Evolutionary conservation across 495 filamentous ascomycete genomes (phyloP).

Genomic region (Penicillium alfredii): DNA sequence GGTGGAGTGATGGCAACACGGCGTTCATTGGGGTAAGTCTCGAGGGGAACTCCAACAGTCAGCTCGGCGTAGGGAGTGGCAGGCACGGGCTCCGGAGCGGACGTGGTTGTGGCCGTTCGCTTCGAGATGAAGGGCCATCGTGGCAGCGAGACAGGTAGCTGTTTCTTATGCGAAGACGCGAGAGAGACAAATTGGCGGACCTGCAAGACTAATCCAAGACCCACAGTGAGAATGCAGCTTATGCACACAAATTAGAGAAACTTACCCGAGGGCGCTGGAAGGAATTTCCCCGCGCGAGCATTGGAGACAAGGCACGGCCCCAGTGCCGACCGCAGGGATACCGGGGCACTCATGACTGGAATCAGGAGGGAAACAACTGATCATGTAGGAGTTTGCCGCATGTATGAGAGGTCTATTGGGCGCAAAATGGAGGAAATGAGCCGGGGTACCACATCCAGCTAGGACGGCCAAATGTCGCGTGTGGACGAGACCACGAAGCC

Average conservation of each 20-base stretch:
- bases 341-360: constrained; percentile 27
- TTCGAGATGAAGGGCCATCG: constrained; percentile 18
- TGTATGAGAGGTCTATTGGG: constrained; percentile 3
- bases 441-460: constrained; percentile 6
- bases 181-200: constrained; percentile 9
- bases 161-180: constrained; percentile 6
- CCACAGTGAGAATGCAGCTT: too few relatives aligned
- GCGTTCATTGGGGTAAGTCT: constrained; percentile 64
- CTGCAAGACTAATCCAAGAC: constrained; percentile 17
- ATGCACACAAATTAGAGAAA: constrained; percentile 3
- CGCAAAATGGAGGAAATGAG: neutral
- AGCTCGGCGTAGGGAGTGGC: constrained; percentile 61
- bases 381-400: constrained; percentile 1
- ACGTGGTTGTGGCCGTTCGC: constrained; percentile 21
- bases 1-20: constrained; percentile 75
- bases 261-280: constrained; percentile 22
- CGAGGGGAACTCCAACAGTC: constrained; percentile 64
- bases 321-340: constrained; percentile 29
- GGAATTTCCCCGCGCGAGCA: constrained; percentile 22
- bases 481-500: constrained; percentile 4
- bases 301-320: constrained; percentile 27
- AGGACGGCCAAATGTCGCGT: neutral
- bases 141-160: constrained; percentile 1
- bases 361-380: constrained; percentile 4
- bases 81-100: constrained; percentile 46